phyloP scores from a whole-genome alignment of 2,329 filamentous ascomycete genomes.

The Aotearoamyces nothofagi region DNA sequence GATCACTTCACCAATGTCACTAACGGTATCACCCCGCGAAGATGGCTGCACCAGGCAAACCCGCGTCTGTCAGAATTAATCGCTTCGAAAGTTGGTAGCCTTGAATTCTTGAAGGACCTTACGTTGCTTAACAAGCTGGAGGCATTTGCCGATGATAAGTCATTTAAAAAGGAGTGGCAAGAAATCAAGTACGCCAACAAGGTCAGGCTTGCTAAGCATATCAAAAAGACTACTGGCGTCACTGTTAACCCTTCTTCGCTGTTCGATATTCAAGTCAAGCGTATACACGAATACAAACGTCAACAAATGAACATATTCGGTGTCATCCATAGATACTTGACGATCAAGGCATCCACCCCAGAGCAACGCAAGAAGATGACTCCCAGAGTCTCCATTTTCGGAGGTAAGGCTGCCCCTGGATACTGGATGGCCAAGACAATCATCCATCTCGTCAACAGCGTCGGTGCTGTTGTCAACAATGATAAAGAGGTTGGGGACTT shows the following conservation, averaged over 20 bases:
- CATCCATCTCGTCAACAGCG: conserved; percentile 90
- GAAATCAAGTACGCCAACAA: conserved; percentile 98
- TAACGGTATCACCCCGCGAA: conserved; percentile 88
- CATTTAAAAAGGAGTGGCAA: conserved; percentile 86
- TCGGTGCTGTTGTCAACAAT: conserved; percentile 80
- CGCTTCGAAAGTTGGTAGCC: conserved; percentile 69
- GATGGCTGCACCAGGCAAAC: conserved; percentile 97
- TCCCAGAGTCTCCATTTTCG: conserved; percentile 88
- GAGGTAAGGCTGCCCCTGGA: conserved; percentile 91
- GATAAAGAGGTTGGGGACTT: conserved; percentile 85
- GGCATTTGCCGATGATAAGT: conserved; percentile 67
- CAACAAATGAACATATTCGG: conserved; percentile 99
- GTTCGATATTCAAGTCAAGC: conserved; percentile 97
- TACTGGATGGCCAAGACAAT: conserved; percentile 99
- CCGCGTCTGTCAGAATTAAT: conserved; percentile 85
- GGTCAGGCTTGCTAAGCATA: conserved; percentile 77
- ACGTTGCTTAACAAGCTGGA: conserved; percentile 79
- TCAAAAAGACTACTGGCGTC: conserved; percentile 67
- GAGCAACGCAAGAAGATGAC: conserved; percentile 77
- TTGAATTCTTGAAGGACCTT: conserved; percentile 81
- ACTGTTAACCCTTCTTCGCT: conserved; percentile 75
- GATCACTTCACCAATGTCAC: conserved; percentile 99
- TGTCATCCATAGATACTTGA: conserved; percentile 85
- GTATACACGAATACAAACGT: conserved; percentile 98
- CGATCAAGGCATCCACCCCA: conserved; percentile 69